Base-by-base conservation (phyloP, 164 flowering plant genomes). In the Vitis cinerea region DNA sequence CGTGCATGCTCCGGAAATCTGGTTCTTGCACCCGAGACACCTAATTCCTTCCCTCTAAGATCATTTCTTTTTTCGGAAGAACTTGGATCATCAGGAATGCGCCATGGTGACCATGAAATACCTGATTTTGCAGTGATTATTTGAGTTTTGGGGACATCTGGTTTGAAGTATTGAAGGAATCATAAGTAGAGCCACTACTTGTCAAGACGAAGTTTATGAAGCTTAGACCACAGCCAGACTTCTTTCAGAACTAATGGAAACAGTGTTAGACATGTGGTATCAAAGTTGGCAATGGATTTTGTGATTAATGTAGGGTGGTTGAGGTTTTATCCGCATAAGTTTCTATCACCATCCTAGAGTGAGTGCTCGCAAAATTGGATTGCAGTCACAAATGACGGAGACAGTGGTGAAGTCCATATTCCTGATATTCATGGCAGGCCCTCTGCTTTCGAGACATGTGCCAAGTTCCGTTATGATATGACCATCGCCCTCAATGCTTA, bases 191-290 rank as follows among this genome's bases (percentile, higher is more conserved):
- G 77, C 74, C 64, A 71, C 53, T 49, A 57, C 27, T 71, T 76
- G 77, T 37, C 62, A 80, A 75, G 74, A 93, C 93, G 99, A 93
- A 94, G 98, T 94, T 90, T 75, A 95, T 95, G 99, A 93, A 93
- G 75, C 96, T 95, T 82, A 98, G 99, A 73, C 91, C 99, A 13
- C 93, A 91, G 86, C 90, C 94, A 7, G 98, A 93, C 79, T 80
- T 85, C 17, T 91, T 95, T 77, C 92, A 89, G 79, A 82, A 17
- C 84, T 11, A 96, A 93, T 67, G 97, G 92, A 52, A 82, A 84
- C 60, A 80, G 81, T 76, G 81, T 82, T 66, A 88, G 98, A 17
- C 17, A 17, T 17, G 17, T 17, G 17, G 17, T 17, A 17, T 17
- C 17, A 17, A 17, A 17, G 17, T 17, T 17, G 17, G 17, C 17